phyloP scores from a whole-genome alignment of 768 basidiomycete genomes.

The Suillus subalutaceus region DNA sequence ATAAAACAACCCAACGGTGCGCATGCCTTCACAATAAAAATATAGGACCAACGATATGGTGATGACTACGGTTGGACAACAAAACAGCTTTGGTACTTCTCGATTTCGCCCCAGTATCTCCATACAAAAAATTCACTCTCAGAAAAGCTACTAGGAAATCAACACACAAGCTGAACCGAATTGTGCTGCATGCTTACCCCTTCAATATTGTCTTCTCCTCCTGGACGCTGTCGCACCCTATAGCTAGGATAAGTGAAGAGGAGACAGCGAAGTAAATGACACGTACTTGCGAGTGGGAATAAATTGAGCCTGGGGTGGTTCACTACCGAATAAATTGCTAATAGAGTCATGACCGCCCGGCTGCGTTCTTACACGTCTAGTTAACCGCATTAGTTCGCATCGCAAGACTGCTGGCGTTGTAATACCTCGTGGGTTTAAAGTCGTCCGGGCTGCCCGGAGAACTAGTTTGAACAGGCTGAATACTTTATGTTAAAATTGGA shows the following conservation, averaged over 20 bases:
- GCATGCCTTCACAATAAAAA: neutral
- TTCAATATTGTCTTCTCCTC: conserved; percentile 63
- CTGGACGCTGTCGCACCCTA: conserved; percentile 71
- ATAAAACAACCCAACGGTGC: neutral
- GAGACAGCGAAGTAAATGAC: neutral
- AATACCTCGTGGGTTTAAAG: conserved; percentile 55
- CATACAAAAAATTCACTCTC: neutral
- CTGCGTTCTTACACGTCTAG: conserved; percentile 36
- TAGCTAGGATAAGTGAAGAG: neutral
- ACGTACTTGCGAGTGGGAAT: conserved; percentile 70
- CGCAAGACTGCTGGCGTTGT: neutral
- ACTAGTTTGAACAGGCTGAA: neutral
- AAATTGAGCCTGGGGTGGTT: conserved; percentile 47
- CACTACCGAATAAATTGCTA: conserved; percentile 48
- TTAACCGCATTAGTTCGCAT: neutral
- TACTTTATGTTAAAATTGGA: neutral
- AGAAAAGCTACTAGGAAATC: conserved; percentile 31
- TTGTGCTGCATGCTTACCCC: conserved; percentile 33
- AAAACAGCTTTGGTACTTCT: neutral
- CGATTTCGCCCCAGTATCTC: neutral
- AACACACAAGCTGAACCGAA: conserved; percentile 5
- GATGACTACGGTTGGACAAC: conserved; percentile 4
- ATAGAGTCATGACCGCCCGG: conserved; percentile 35
- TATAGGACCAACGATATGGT: neutral
- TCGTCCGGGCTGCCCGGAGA: neutral